These are phyloP conservation scores for Exserohilum rostratum DNA, from an alignment of 2,329 filamentous ascomycete genomes.

Conservation along the genomic window DNA sequence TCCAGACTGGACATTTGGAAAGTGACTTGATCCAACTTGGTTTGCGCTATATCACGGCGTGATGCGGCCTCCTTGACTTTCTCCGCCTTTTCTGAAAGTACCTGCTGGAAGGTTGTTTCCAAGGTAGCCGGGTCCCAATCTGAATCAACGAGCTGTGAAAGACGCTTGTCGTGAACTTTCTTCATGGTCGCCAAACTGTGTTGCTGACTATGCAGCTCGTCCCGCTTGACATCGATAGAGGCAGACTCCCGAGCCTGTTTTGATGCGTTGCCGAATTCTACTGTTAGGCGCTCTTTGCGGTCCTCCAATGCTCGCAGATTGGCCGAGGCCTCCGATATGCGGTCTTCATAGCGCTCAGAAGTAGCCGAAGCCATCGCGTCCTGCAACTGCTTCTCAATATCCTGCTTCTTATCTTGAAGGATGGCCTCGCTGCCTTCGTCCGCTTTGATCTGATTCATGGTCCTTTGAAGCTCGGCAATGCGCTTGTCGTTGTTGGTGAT, in stretches of 20 bases:
- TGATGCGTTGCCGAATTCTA: constrained; percentile 84
- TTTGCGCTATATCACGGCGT: constrained; percentile 71
- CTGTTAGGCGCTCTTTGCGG: constrained; percentile 72
- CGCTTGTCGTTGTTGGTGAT: constrained; percentile 77
- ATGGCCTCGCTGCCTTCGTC: constrained; percentile 85
- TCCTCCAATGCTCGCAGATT: constrained; percentile 73
- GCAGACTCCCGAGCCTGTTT: constrained; percentile 82
- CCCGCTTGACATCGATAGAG: constrained; percentile 80
- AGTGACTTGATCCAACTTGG: constrained; percentile 78
- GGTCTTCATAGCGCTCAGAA: constrained; percentile 70
- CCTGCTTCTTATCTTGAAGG: constrained; percentile 74
- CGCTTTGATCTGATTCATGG: constrained; percentile 74
- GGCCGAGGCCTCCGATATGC: constrained; percentile 69
- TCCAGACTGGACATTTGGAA: constrained; percentile 71
- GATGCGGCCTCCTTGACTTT: constrained; percentile 69
- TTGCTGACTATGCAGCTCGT: constrained; percentile 75
- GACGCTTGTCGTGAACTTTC: constrained; percentile 73
- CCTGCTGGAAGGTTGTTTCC: constrained; percentile 71
- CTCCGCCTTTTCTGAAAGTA: constrained; percentile 63
- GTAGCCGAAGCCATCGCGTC: constrained; percentile 68
- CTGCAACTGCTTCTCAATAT: constrained; percentile 68
- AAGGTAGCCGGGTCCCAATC: constrained; percentile 74
- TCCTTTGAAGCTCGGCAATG: constrained; percentile 67
- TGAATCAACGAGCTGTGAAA: constrained; percentile 67
- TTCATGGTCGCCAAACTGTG: constrained; percentile 78